Conservation (phyloP, 139 green algal genomes). For the Ettlia oleoabundans region DNA sequence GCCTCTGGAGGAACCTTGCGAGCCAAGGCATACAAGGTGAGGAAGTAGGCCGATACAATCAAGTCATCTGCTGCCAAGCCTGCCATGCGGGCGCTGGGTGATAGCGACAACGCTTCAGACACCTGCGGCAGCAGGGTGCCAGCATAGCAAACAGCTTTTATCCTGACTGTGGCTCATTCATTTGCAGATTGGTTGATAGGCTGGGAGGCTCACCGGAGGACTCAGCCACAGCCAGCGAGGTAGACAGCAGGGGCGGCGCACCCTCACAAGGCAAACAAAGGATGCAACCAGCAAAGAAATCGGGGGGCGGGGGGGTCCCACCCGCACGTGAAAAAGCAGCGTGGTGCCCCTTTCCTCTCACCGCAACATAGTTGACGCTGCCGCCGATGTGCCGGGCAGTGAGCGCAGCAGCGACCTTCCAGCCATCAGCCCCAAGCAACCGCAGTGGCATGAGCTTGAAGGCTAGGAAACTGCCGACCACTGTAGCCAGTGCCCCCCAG, state of each 20-base stretch:
- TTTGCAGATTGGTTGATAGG: too few relatives aligned
- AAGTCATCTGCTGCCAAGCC: constrained; percentile 95
- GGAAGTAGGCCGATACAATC: constrained; percentile 88
- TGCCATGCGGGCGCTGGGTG: constrained; percentile 59
- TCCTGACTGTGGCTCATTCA: too few relatives aligned
- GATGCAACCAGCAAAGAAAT: too few relatives aligned
- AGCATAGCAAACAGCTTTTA: neutral
- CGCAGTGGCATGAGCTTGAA: constrained; percentile 73
- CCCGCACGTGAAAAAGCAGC: neutral
- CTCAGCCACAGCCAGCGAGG: too few relatives aligned
- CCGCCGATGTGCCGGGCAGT: constrained; percentile 90
- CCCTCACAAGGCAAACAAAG: neutral
- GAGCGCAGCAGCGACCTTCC: constrained; percentile 85
- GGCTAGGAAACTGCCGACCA: constrained; percentile 67
- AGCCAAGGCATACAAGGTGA: constrained; percentile 76
- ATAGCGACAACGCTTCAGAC: constrained; percentile 63
- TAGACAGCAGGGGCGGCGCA: neutral
- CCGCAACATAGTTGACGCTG: constrained; percentile 93
- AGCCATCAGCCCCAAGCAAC: constrained; percentile 71
- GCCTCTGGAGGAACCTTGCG: constrained; percentile 59
- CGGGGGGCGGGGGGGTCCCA: too few relatives aligned
- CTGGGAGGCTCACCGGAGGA: too few relatives aligned
- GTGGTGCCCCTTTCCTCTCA: neutral
- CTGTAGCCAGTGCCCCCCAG: constrained; percentile 69
- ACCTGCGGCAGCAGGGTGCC: constrained; percentile 29